These are phyloP conservation scores for Sclerotinia trifoliorum DNA, from an alignment of 2,329 filamentous ascomycete genomes.

Conservation along the genomic window DNA sequence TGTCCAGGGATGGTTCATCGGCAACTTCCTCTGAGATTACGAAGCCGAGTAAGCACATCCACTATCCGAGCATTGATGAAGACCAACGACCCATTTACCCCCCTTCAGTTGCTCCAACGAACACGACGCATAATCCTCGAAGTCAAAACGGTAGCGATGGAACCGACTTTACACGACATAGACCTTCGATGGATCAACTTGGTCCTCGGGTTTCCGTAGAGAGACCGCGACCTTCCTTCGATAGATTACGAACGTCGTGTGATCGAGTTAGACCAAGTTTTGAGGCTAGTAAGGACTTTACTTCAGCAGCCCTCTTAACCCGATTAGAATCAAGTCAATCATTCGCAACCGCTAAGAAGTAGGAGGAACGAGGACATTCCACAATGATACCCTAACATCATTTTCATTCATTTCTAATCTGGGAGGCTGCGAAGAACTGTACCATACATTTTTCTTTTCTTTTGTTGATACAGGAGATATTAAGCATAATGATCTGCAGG, in stretches of 20 bases:
- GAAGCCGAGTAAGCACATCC: constrained; percentile 50
- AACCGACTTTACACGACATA: constrained; percentile 78
- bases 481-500: constrained; percentile 50
- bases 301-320: constrained; percentile 79
- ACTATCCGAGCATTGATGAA: constrained; percentile 71
- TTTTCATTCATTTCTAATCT: constrained; percentile 21
- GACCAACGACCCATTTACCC: constrained; percentile 92
- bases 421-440: constrained; percentile 31
- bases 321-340: constrained; percentile 73
- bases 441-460: constrained; percentile 40
- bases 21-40: constrained; percentile 59
- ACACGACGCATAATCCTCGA: constrained; percentile 71
- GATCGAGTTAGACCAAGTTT: constrained; percentile 81
- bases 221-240: constrained; percentile 77
- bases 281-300: constrained; percentile 87
- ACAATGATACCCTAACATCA: constrained; percentile 26
- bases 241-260: constrained; percentile 82
- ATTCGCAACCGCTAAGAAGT: constrained; percentile 32
- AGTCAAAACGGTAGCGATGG: constrained; percentile 93
- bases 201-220: constrained; percentile 44
- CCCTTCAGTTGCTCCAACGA: constrained; percentile 77
- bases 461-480: constrained; percentile 42
- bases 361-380: constrained; percentile 28
- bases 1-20: constrained; percentile 47
- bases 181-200: constrained; percentile 56